Evolutionary conservation across 192 early-diverging fungal genomes (phyloP).

Genomic region (Coemansia aciculifera): DNA sequence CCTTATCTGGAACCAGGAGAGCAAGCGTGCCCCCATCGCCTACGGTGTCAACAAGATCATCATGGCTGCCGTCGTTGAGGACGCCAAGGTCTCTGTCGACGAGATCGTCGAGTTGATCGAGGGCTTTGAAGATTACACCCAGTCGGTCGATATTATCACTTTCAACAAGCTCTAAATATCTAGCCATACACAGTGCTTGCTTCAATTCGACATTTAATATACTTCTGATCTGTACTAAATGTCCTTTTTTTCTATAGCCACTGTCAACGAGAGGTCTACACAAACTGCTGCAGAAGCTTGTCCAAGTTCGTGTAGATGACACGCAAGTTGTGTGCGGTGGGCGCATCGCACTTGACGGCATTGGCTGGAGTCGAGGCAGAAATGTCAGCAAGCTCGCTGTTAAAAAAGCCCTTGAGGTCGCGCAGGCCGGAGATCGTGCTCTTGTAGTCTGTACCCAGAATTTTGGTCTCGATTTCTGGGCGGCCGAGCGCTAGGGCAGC

Average conservation of each 20-base stretch:
- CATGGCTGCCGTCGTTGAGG: slow-evolving; percentile 90
- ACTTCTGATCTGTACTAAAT: slow-evolving; percentile 9
- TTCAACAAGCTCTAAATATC: slow-evolving; percentile 84
- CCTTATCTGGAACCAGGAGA: slow-evolving; percentile 81
- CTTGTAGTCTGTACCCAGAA: slow-evolving; percentile 27
- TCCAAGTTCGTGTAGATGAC: slow-evolving; percentile 30
- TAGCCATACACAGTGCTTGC: not conserved
- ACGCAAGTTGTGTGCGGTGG: slow-evolving; percentile 43
- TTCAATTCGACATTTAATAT: not conserved
- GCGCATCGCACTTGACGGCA: slow-evolving; percentile 26
- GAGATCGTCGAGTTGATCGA: slow-evolving; percentile 80
- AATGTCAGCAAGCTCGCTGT: slow-evolving; percentile 4
- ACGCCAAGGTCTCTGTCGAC: slow-evolving; percentile 87
- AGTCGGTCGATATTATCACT: slow-evolving; percentile 86
- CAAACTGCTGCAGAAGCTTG: slow-evolving; percentile 38
- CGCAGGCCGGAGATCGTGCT: slow-evolving; percentile 23
- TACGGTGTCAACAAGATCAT: slow-evolving; percentile 97
- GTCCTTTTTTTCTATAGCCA: not conserved
- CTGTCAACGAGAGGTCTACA: not conserved
- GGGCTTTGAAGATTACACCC: slow-evolving; percentile 82
- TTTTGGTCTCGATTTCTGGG: slow-evolving; percentile 24
- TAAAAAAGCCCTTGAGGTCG: slow-evolving; percentile 27
- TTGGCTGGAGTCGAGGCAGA: slow-evolving; percentile 9
- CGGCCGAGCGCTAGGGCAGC: slow-evolving; percentile 32
- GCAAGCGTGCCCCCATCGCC: slow-evolving; percentile 79